Conservation (phyloP, 352 stramenopile species). For the Pythium oligandrum region DNA sequence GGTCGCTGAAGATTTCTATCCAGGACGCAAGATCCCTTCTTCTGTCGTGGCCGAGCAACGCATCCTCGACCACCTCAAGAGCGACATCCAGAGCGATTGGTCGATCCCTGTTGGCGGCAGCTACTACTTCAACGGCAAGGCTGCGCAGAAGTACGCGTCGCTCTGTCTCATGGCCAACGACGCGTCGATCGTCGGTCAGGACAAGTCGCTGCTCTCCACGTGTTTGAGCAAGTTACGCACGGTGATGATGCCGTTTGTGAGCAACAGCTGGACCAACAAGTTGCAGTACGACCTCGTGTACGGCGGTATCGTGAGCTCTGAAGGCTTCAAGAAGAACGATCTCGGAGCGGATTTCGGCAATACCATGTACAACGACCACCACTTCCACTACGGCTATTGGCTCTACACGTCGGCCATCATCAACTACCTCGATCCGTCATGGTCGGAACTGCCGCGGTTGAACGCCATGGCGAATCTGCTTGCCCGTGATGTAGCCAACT, state of each 20-base stretch:
- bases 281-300: slow-evolving; percentile 56
- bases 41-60: slow-evolving; percentile 28
- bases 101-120: slow-evolving; percentile 35
- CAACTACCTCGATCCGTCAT: slow-evolving; percentile 43
- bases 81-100: slow-evolving; percentile 39
- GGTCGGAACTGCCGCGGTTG: slow-evolving; percentile 32
- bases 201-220: slow-evolving; percentile 1
- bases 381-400: slow-evolving; percentile 75
- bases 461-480: slow-evolving; percentile 39
- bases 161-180: slow-evolving; percentile 14
- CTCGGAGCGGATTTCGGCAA: slow-evolving; percentile 54
- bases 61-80: slow-evolving; percentile 34
- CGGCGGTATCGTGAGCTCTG: slow-evolving; percentile 46
- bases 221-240: slow-evolving; percentile 24
- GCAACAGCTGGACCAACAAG: slow-evolving; percentile 41
- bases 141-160: slow-evolving; percentile 14
- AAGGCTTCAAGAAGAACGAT: slow-evolving; percentile 46
- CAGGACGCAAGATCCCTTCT: slow-evolving; percentile 24
- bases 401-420: slow-evolving; percentile 42
- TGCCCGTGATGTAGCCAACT: slow-evolving; percentile 56
- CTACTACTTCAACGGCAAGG: slow-evolving; percentile 24
- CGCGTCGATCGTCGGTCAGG: slow-evolving; percentile 4
- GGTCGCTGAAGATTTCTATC: slow-evolving; percentile 45
- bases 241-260: slow-evolving; percentile 41
- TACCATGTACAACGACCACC: slow-evolving; percentile 68